These are phyloP conservation scores for Globisporangium abappressorium DNA, from an alignment of 352 stramenopile species.

Conservation along the genomic window DNA sequence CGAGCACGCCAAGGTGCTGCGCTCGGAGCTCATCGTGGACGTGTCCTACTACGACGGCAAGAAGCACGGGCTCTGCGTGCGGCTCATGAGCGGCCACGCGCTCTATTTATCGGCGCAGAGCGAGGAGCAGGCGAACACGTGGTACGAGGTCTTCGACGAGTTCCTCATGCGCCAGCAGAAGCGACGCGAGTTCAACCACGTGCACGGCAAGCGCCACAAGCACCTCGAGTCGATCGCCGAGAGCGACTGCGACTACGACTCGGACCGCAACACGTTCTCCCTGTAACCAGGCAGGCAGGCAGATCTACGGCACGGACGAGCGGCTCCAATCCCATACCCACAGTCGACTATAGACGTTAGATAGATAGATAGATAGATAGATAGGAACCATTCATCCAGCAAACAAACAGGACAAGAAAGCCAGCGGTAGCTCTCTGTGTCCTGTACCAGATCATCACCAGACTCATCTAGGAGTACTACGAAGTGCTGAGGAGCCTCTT, in stretches of 20 bases:
- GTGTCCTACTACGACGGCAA: constrained; percentile 48
- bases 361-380: neutral
- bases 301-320: neutral
- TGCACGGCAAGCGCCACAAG: constrained; percentile 38
- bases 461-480: neutral
- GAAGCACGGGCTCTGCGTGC: constrained; percentile 50
- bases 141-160: constrained; percentile 61
- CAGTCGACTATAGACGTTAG: neutral
- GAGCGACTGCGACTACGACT: constrained; percentile 26
- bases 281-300: neutral
- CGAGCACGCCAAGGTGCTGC: constrained; percentile 44
- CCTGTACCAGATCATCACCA: neutral
- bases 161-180: constrained; percentile 40
- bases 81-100: constrained; percentile 41
- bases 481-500: neutral
- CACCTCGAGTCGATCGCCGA: constrained; percentile 42
- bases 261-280: constrained; percentile 22
- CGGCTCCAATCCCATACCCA: neutral
- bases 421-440: constrained; percentile 1
- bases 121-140: constrained; percentile 53
- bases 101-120: constrained; percentile 46
- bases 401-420: constrained; percentile 2
- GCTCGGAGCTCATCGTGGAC: constrained; percentile 46
- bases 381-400: neutral
- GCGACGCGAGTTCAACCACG: constrained; percentile 34